Evolutionary conservation across 2,329 filamentous ascomycete species (phyloP), one percentile per base, ranked within the genome.

Genomic region (Penicillium sp.): DNA sequence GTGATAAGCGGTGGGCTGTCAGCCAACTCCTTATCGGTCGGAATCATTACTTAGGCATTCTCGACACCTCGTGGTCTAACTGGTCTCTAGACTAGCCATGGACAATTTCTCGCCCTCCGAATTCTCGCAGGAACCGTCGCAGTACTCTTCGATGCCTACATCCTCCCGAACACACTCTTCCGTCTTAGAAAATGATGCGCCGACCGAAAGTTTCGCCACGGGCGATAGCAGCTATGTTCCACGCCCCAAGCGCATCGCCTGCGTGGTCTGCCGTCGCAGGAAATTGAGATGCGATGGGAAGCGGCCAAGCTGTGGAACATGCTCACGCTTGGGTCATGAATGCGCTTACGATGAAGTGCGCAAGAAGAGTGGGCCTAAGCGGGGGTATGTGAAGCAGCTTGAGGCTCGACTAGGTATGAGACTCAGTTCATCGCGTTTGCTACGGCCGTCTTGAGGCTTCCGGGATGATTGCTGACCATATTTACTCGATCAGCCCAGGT

Each of bases 311-410:
- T 96, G 93, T 72, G 91, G 89, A 67, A 96, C 92, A 26, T 97
- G 93, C 75, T 87, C 90, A 31, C 83, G 93, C n/a, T 79, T 96
- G 50, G 88, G 90, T 44, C 93, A 97, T 75, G 85, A 88, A 54
- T 96, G 93, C 77, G 87, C 90, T 59, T 96, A 96, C 71, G 92
- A 96, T 71, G 92, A 96, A 78, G 89, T 93, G 67, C 86, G 93
- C 72, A 90, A 91, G 77, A 96, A 96, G 84, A 96, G 92, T 73
- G 93, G 93, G 3, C 93, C 93, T 2, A 96, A 96, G 80, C 84
- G 93, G 71, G 93, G 93, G 67, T 96, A 97, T 72, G 93, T 96
- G 60, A 96, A 96, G 80, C 89, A 92, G 58, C 78, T 98, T 65
- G 95, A 98, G 76, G 93, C 96, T 73, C 86, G 95, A 73, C 78